Evolutionary conservation across 768 basidiomycete genomes (phyloP).

Genomic region (Rhodotorula toruloides): DNA sequence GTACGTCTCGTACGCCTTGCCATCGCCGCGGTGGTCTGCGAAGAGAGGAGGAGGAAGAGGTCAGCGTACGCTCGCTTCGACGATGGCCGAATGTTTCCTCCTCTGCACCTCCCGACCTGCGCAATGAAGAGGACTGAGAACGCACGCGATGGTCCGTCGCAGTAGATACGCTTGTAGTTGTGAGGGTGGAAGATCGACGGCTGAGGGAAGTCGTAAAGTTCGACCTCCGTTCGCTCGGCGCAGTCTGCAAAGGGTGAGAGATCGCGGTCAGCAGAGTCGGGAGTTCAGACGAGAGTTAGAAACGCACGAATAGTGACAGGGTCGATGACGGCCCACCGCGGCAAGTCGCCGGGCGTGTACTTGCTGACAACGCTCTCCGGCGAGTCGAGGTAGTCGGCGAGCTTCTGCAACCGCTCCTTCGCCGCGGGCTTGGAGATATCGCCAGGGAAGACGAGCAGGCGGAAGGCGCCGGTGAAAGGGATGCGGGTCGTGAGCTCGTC

Average conservation of each 20-base stretch:
- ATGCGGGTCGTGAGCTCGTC: slow-evolving; percentile 34
- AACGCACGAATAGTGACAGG: slow-evolving; percentile 47
- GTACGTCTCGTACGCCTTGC: slow-evolving; percentile 42
- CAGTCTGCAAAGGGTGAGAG: slow-evolving; percentile 1
- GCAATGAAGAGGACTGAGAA: too few relatives aligned
- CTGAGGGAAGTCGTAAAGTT: slow-evolving; percentile 39
- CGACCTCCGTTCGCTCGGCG: slow-evolving; percentile 16
- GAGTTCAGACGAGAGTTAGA: too few relatives aligned
- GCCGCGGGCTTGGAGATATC: slow-evolving; percentile 29
- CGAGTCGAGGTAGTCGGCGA: slow-evolving; percentile 40
- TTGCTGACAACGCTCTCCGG: slow-evolving; percentile 38
- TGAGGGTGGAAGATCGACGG: slow-evolving; percentile 36
- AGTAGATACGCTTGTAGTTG: slow-evolving; percentile 36
- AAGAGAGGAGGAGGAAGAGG: neutral
- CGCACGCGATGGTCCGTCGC: slow-evolving; percentile 30
- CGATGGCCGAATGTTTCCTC: too few relatives aligned
- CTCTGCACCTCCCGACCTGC: too few relatives aligned
- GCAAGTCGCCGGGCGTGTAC: slow-evolving; percentile 36
- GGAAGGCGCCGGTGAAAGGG: slow-evolving; percentile 37
- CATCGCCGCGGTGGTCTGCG: slow-evolving; percentile 39
- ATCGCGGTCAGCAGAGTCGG: too few relatives aligned
- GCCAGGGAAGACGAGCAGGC: slow-evolving; percentile 39
- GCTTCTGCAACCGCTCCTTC: slow-evolving; percentile 34
- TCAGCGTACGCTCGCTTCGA: too few relatives aligned
- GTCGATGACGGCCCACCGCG: slow-evolving; percentile 37